Base-by-base conservation (phyloP, 495 filamentous ascomycete species). In the Aspergillus campestris region DNA sequence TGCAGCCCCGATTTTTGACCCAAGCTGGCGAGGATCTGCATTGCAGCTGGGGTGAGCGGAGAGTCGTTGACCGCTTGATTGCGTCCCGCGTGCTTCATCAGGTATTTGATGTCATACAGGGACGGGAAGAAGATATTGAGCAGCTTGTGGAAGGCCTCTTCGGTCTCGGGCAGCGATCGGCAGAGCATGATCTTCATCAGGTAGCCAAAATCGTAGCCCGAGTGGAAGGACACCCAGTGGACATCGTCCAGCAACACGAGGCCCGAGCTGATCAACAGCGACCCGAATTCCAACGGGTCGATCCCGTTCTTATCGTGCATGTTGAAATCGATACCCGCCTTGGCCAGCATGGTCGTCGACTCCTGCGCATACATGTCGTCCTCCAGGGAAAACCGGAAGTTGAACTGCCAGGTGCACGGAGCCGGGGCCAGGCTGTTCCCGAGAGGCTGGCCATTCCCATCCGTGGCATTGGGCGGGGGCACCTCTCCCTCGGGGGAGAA, bases 181-280 rank as follows among this genome's bases (percentile, higher is more conserved):
- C 82, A 83, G 30, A 81, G 76, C 65, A 98, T 82, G 31, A 96
- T 81, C 67, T 98, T 97, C 58, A 94, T 87, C 39, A 97, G 69
- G 58, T 97, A 96, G 32, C 88, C 92, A 67, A 98, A 95, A 68
- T 98, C 92, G 69, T 98, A 98, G 38, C 92, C 92, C n/a, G 87
- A 90, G 63, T 98, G 92, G 67, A 97, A 97, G 13, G 88, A 94
- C 30, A 98, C 84, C 92, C 92, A 98, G 57, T 84, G 80, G 11
- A 96, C 85, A 40, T 95, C 81, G 31, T 91, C 84, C 40, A 84
- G 72, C 53, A 92, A 81, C n/a, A 92, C 87, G 29, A 98, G 71
- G 7, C 92, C 92, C 10, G 92, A 97, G 45, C 82, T 88, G 41
- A 94, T 90, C 40, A 98, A 73, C 12, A 94, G 73, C 10, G 91